Percentiles rank a stretch among this genome's conserved stretches.
Conservation (phyloP, 108 stramenopile species). For the Pseudonitzschia multistriata region DNA sequence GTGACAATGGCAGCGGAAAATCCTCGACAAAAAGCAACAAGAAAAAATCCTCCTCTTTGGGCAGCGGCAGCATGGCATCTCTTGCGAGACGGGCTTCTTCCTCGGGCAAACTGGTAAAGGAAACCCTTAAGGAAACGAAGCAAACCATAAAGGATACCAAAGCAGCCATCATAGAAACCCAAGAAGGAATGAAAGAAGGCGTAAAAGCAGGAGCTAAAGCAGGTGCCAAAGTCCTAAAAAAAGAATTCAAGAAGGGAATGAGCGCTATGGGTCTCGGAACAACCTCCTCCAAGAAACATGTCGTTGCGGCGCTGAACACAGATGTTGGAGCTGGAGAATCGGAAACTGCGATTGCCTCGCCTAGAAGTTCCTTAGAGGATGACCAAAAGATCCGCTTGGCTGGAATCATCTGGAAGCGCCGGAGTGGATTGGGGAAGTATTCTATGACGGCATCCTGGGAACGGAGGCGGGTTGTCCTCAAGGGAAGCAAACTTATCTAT, state of each 20-base stretch:
- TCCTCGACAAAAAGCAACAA: slow-evolving; percentile 1
- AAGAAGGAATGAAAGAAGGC: background rate
- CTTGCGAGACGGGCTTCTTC: background rate
- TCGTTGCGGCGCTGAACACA: background rate
- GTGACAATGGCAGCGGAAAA: background rate
- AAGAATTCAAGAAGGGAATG: background rate
- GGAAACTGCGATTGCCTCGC: background rate
- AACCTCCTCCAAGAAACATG: background rate
- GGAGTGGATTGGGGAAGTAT: slow-evolving; percentile 71
- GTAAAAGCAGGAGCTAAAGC: background rate
- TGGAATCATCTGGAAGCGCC: slow-evolving; percentile 72
- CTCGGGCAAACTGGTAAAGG: background rate
- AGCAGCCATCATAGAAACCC: no score
- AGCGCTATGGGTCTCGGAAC: background rate
- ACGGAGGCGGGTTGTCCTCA: slow-evolving; percentile 59
- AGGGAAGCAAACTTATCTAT: slow-evolving; percentile 46
- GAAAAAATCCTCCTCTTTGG: background rate
- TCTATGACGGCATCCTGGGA: slow-evolving; percentile 66
- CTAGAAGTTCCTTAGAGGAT: background rate
- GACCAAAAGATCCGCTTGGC: slow-evolving; percentile 35
- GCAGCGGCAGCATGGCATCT: background rate
- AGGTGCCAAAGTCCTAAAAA: background rate
- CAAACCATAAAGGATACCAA: background rate
- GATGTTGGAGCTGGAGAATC: background rate
- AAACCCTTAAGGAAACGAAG: background rate